Evolutionary conservation across 225 moss, liverwort and hornwort genomes (phyloP), one percentile per base, ranked within the genome.

Genomic region (Physcomitrium patens): DNA sequence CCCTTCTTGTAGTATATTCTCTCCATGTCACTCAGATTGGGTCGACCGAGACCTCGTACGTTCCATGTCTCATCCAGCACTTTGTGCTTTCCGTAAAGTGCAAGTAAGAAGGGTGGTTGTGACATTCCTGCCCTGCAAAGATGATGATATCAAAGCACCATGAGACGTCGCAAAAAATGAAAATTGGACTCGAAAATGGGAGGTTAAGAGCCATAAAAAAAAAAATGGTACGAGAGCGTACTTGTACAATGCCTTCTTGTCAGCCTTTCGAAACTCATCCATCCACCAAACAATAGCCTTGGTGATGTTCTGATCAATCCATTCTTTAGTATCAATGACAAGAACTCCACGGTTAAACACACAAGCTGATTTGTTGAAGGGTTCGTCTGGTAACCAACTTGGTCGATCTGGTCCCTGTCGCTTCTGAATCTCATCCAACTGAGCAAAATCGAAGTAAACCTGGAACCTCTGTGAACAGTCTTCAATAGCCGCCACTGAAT

Each of bases 221-320:
- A n/a, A n/a, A 58, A 5, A 20, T 11, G 61, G 51, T 69, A 10
- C 58, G 67, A 59, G 9, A 22, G 46, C 86, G 45, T 90, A 93
- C 96, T 82, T 92, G 83, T 89, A 94, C 24, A 94, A 69, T 64
- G 84, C 74, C 72, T 90, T 82, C 63, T 91, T 82, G 58, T 83
- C 63, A n/a, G 88, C 74, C 71, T 86, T 83, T 44, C 81, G 83
- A 60, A 81, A 92, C 78, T 94, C 87, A 20, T 91, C 83, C 96
- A 96, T 92, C 96, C 96, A 96, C 92, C 92, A 94, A 70, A 94
- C 91, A 23, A 96, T 92, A 42, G 88, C 86, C 64, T 83, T 80
- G 9, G 94, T 96, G 44, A 96, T 78, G 22, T 94, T 94, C 27
- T 88, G 75, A 48, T 86, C 80, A 23, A 81, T 79, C 96, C 96